Evolutionary conservation across 768 basidiomycete species (phyloP), one percentile per base, ranked within the genome.

Genomic region (Ramaria sp.): DNA sequence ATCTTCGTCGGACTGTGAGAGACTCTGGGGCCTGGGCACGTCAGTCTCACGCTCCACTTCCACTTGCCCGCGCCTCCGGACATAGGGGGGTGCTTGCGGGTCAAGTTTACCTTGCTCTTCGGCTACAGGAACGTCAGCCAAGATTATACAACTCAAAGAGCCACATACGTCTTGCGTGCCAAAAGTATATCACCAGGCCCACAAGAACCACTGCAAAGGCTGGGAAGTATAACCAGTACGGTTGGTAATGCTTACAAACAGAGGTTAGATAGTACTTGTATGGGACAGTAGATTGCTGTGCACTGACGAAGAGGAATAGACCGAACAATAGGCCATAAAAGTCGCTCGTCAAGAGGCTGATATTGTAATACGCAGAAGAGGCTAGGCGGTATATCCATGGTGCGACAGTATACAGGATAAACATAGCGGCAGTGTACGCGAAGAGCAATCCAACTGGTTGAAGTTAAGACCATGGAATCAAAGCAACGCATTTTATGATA

Each of bases 181-280:
- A 93, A 72, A 92, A 92, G 69, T 92, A 93, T 36, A 83, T 76
- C 61, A 93, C 70, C 4, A 93, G 75, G 3, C 90, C 90, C 12
- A 70, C 32, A 42, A 92, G 65, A 57, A 90, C 80, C 13, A 91
- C 72, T 0, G 67, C 74, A 61, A 85, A 93, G 0, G 90, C 77
- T 57, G 83, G 70, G 69, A 93, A 93, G 73, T 93, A 92, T 15
- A 93, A 75, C 88, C 89, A 93, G 72, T 79, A 92, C 3, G 90
- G 90, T 42, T 70, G 66, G 70, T 79, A 91, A 60, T 89, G 83
- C 88, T n/a, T 91, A 59, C 47, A 16, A 16, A 38, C 34, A 51
- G 12, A 66, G 47, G 27, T 55, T 16, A 44, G 12, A 57, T 48
- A 44, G 18, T 34, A 20, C 27, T 10, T 20, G 36, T 76, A 28